Evolutionary conservation across 176 grass and related monocot species (phyloP).

Genomic region (Triticum aestivum): DNA sequence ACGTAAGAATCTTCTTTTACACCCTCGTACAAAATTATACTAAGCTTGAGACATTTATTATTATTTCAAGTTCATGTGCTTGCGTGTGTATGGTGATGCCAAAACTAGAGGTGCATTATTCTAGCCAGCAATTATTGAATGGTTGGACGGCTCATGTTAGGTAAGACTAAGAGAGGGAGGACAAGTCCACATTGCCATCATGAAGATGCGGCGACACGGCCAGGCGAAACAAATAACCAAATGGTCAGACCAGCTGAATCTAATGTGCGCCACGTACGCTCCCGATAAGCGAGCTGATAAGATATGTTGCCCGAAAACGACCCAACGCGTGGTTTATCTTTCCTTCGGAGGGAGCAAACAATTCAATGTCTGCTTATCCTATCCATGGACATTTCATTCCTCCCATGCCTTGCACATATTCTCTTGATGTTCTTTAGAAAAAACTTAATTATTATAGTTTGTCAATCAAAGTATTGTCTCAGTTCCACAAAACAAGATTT

Average conservation of each 20-base stretch:
- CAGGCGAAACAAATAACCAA: not conserved
- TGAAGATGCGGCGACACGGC: slow-evolving; percentile 32
- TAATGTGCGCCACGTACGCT: not conserved
- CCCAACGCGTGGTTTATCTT: not conserved
- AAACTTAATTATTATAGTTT: too few relatives aligned
- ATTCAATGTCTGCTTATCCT: too few relatives aligned
- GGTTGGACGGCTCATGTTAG: not conserved
- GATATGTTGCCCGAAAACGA: not conserved
- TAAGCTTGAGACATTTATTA: too few relatives aligned
- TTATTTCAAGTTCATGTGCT: not conserved
- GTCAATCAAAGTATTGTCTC: too few relatives aligned
- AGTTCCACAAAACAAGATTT: too few relatives aligned
- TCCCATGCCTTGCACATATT: too few relatives aligned
- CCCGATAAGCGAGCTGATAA: not conserved
- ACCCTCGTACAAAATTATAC: not conserved
- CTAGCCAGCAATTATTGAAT: not conserved
- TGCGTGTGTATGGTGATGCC: not conserved
- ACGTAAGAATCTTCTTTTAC: not conserved
- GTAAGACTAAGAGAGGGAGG: not conserved
- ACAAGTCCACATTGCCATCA: slow-evolving; percentile 2
- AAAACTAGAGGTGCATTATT: not conserved
- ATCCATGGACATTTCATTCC: too few relatives aligned
- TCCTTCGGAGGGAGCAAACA: not conserved
- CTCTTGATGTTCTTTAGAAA: too few relatives aligned
- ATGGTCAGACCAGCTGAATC: not conserved